These are phyloP conservation scores for Zychaea mexicana DNA, from an alignment of 371 early-diverging fungal species.

Conservation along the genomic window DNA sequence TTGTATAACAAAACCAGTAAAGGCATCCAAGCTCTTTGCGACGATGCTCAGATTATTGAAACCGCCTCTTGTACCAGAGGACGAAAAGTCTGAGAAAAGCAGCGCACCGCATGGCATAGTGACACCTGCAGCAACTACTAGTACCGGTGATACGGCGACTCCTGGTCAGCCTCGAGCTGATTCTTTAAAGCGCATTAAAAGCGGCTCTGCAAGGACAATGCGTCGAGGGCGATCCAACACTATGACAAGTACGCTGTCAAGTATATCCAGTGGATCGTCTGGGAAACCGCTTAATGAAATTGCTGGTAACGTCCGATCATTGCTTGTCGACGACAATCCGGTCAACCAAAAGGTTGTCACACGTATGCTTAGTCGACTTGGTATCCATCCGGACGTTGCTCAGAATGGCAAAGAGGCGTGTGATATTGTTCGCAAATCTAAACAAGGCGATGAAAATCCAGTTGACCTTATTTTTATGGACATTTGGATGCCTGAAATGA, in stretches of 20 bases:
- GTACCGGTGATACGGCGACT: no score
- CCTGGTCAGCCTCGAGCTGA: not conserved
- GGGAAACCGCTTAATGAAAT: not conserved
- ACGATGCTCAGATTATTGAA: constrained; percentile 5
- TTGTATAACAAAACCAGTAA: constrained; percentile 16
- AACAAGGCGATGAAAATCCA: constrained; percentile 14
- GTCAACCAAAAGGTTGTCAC: constrained; percentile 52
- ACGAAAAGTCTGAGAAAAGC: not conserved
- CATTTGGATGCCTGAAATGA: constrained; percentile 62
- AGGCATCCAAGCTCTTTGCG: constrained; percentile 14
- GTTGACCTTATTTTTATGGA: constrained; percentile 56
- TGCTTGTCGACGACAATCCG: constrained; percentile 59
- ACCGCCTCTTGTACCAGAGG: not conserved
- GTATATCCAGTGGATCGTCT: not conserved
- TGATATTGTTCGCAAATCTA: constrained; percentile 25
- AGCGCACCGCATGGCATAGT: not conserved
- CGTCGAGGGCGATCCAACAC: constrained; percentile 9
- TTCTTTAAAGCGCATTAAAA: not conserved
- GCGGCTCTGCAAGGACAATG: not conserved
- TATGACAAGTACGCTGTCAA: not conserved
- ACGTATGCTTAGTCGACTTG: constrained; percentile 35
- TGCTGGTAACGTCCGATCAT: constrained; percentile 5
- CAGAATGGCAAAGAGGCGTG: constrained; percentile 51
- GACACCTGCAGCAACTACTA: no score
- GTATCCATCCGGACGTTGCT: constrained; percentile 24